Base-by-base conservation (phyloP, 2,329 filamentous ascomycete species). In the Fusarium nisikadoi region DNA sequence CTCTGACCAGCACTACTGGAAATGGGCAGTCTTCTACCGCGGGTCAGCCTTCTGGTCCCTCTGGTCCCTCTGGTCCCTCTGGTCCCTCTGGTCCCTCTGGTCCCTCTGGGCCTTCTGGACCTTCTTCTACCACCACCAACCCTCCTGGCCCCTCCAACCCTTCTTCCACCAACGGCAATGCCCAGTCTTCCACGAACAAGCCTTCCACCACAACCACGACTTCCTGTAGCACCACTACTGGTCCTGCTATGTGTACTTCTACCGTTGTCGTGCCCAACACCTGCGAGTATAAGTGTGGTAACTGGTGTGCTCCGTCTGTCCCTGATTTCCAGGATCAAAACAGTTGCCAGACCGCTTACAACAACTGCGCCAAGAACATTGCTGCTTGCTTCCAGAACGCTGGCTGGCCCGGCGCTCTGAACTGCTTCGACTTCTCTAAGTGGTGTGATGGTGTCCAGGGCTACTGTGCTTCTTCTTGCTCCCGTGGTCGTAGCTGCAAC, bases 231-330 rank as follows among this genome's bases (percentile, higher is more conserved):
- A 83, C 80, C 27, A 82, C 82, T 20, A 79, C 77, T 33, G 78
- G 79, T 42, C 75, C 82, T 43, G 75, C 83, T n/a, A 77, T 86
- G 57, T 89, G 87, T 79, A 86, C 84, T 14, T 79, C 83, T 52
- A 87, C 85, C 29, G 77, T 80, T 29, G 81, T 83, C 16, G 77
- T 83, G 29, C 83, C 86, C 14, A 79, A 85, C 52, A 81, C 79
- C 35, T 89, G 87, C 78, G 87, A 89, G 76, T 89, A 87, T 79
- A 81, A 84, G 71, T 85, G 85, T 70, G 88, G 87, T 52, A 84
- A 82, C 67, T 89, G 87, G 86, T 88, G 86, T 76, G 83, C 83
- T 41, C 82, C 81, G 49, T 82, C 86, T 19, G 77, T 89, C 17
- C 87, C 86, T 29, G 79, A 84, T 71, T 89, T 84, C 80, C 76